Conservation (phyloP, 352 stramenopile genomes). For the Phytopythium litorale region DNA sequence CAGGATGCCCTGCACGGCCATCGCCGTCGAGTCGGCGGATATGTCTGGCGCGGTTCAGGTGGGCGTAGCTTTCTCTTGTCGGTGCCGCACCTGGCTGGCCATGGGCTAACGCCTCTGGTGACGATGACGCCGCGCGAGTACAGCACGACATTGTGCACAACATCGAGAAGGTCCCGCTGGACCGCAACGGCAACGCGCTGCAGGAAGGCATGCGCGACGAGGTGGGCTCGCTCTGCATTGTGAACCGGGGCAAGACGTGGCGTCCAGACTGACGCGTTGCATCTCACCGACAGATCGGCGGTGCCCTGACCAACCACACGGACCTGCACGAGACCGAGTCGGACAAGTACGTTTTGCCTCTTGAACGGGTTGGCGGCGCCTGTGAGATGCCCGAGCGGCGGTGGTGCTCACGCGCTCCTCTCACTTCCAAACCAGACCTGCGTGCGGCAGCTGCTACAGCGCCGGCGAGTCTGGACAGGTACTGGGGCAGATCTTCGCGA, state of each 20-base stretch:
- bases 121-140: not conserved
- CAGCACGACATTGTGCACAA: constrained; percentile 78
- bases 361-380: not conserved
- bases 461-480: constrained; percentile 58
- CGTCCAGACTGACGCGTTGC: not conserved
- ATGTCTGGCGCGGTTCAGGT: constrained; percentile 64
- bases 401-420: constrained; percentile 3
- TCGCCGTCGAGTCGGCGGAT: constrained; percentile 69
- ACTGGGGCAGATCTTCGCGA: not conserved
- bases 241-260: no score
- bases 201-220: constrained; percentile 48
- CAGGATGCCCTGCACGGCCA: constrained; percentile 75
- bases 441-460: constrained; percentile 75
- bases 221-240: constrained; percentile 10
- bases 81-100: no score
- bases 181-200: constrained; percentile 38
- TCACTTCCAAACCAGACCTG: constrained; percentile 25
- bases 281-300: constrained; percentile 39
- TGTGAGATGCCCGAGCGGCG: not conserved
- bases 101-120: not conserved
- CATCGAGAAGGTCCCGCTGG: constrained; percentile 70
- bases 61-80: not conserved
- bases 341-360: constrained; percentile 33
- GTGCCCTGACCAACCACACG: constrained; percentile 66
- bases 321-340: constrained; percentile 43